Evolutionary conservation across 2,329 filamentous ascomycete genomes (phyloP).

Genomic region (Colletotrichum somersetense): DNA sequence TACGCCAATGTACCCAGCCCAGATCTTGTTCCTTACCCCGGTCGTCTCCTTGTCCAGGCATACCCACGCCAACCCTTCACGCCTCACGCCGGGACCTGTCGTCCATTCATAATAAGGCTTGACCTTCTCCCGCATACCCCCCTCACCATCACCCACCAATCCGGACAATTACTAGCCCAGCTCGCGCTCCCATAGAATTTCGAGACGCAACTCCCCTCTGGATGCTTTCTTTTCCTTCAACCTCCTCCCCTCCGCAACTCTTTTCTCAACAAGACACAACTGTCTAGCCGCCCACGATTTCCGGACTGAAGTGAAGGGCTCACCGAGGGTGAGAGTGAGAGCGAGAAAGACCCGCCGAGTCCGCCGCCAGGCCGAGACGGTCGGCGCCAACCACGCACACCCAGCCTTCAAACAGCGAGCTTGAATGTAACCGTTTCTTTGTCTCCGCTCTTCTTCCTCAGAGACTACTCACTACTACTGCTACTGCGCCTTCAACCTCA

Average conservation of each 20-base stretch:
- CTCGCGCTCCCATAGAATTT: slow-evolving; percentile 39
- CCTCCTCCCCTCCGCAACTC: slow-evolving; percentile 31
- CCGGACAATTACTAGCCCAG: slow-evolving; percentile 34
- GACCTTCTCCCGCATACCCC: slow-evolving; percentile 42
- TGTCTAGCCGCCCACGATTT: slow-evolving; percentile 13
- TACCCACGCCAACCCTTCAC: slow-evolving; percentile 42
- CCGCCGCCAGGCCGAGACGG: slow-evolving; percentile 27
- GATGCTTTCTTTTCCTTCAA: slow-evolving; percentile 40
- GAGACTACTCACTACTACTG: slow-evolving; percentile 5
- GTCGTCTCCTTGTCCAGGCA: slow-evolving; percentile 33
- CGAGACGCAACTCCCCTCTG: slow-evolving; percentile 41
- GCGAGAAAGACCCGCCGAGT: slow-evolving; percentile 27
- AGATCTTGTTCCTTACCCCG: slow-evolving; percentile 42
- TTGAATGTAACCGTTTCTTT: slow-evolving; percentile 40
- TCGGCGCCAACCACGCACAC: slow-evolving; percentile 27
- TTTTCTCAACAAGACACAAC: slow-evolving; percentile 18
- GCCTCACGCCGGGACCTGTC: slow-evolving; percentile 41
- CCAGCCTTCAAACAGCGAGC: slow-evolving; percentile 13
- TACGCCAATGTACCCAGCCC: slow-evolving; percentile 36
- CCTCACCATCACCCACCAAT: slow-evolving; percentile 40
- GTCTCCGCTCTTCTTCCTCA: slow-evolving; percentile 33
- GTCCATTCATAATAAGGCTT: slow-evolving; percentile 43
- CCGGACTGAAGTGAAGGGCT: neutral
- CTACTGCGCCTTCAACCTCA: slow-evolving; percentile 37
- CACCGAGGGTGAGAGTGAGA: slow-evolving; percentile 10